phyloP scores from a whole-genome alignment of 2,329 filamentous ascomycete genomes.

The Sporothrix protearum region DNA sequence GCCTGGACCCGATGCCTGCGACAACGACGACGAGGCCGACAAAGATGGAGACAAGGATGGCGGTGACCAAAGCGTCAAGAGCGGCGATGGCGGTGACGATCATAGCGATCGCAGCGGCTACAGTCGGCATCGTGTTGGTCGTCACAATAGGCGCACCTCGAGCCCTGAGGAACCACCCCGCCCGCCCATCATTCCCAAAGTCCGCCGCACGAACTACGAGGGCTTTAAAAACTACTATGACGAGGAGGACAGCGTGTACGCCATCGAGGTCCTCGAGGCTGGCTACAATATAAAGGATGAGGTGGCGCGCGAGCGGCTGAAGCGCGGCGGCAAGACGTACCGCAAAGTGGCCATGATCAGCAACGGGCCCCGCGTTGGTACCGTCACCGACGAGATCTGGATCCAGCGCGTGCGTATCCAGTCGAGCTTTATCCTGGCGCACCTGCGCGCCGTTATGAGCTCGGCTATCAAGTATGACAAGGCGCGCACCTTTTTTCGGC shows the following conservation, averaged over 20 bases:
- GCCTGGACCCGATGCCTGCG: not conserved
- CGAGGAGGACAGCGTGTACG: constrained; percentile 39
- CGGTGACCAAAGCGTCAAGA: not conserved
- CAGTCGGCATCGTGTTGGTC: not conserved
- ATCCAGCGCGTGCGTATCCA: constrained; percentile 42
- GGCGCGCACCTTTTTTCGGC: constrained; percentile 41
- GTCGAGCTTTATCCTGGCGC: constrained; percentile 41
- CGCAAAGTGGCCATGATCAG: not conserved
- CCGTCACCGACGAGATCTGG: constrained; percentile 23
- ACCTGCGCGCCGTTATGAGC: constrained; percentile 30
- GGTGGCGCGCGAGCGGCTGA: not conserved
- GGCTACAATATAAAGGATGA: constrained; percentile 29
- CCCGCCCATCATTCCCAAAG: constrained; percentile 40
- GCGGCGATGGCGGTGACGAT: not conserved
- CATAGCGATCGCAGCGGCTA: not conserved
- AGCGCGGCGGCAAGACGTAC: not conserved
- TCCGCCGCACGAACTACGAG: constrained; percentile 38
- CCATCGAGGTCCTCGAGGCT: constrained; percentile 38
- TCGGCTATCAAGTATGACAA: constrained; percentile 34
- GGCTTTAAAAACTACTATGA: constrained; percentile 41
- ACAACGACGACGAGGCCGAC: not conserved
- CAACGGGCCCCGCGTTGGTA: not conserved
- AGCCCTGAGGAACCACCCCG: not conserved
- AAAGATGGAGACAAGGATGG: not conserved
- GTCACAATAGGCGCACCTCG: not conserved